Percentiles rank a stretch among this genome's conserved stretches.
These are phyloP conservation scores for Globisporangium solare DNA, from an alignment of 352 stramenopile genomes.

Conservation along the genomic window DNA sequence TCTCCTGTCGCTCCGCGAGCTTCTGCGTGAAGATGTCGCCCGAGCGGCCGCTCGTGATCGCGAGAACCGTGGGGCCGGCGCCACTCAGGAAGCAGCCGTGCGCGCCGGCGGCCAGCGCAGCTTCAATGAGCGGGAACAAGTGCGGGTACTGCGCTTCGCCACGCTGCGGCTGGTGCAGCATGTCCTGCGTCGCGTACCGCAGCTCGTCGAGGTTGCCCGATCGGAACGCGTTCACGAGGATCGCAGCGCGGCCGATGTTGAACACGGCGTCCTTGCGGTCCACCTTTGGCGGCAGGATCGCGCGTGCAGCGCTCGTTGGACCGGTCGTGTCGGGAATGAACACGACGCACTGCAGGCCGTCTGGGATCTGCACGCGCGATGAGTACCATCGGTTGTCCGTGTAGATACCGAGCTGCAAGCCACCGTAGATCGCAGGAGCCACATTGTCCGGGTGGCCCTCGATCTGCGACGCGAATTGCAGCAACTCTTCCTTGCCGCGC, in stretches of 20 bases:
- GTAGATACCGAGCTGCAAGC: conserved; percentile 93
- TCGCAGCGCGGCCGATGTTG: conserved; percentile 95
- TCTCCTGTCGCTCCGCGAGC: conserved; percentile 80
- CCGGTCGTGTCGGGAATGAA: conserved; percentile 98
- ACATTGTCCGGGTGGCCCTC: conserved; percentile 99
- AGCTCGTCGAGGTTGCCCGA: conserved; percentile 97
- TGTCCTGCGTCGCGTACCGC: conserved; percentile 92
- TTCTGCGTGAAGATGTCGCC: conserved; percentile 99
- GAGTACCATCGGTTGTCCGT: conserved; percentile 96
- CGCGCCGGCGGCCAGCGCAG: conserved; percentile 91
- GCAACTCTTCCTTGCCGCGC: conserved; percentile 89
- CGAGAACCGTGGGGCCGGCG: conserved; percentile 96
- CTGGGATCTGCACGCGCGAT: conserved; percentile 93
- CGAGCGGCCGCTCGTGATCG: conserved; percentile 94
- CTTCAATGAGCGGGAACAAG: conserved; percentile 96
- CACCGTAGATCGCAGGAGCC: conserved; percentile 97
- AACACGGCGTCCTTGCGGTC: conserved; percentile 94
- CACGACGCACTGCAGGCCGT: conserved; percentile 96
- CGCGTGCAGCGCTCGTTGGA: conserved; percentile 90
- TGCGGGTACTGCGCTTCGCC: conserved; percentile 94
- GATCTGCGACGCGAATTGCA: conserved; percentile 97
- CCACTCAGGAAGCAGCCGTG: conserved; percentile 96
- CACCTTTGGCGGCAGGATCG: conserved; percentile 88
- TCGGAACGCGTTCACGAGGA: conserved; percentile 96
- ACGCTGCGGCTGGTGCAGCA: conserved; percentile 95